Conservation (phyloP, 139 green algal genomes). For the Volvox africanus region DNA sequence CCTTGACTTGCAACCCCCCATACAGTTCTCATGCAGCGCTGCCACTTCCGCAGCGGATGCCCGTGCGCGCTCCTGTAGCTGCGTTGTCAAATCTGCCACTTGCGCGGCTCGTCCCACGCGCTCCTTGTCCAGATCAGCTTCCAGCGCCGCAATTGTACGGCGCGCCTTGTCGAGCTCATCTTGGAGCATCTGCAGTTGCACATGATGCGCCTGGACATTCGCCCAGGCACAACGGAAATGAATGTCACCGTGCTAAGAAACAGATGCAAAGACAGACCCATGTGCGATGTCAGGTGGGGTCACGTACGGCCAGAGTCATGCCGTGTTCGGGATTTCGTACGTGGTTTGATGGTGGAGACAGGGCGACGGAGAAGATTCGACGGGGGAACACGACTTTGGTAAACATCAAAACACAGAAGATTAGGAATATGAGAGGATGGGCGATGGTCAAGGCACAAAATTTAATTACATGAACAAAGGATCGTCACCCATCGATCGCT, state of each 20-base stretch:
- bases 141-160: background rate
- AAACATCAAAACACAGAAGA: no score
- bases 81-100: background rate
- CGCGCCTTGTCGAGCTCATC: background rate
- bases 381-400: no score
- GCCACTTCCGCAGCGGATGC: background rate
- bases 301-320: no score
- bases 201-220: background rate
- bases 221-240: no score
- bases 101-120: background rate
- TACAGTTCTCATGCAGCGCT: constrained; percentile 32
- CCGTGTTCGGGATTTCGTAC: no score
- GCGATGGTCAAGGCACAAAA: background rate
- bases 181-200: background rate
- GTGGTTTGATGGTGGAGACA: no score
- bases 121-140: background rate
- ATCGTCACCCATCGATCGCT: background rate
- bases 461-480: background rate
- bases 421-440: no score
- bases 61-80: background rate
- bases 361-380: no score
- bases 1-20: background rate
- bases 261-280: no score
- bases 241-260: no score
- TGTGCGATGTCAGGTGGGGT: no score